Percentiles rank a stretch among this genome's conserved stretches.
Evolutionary conservation across 306 rosid genomes (phyloP).

Genomic region (Dalbergia oliveri): DNA sequence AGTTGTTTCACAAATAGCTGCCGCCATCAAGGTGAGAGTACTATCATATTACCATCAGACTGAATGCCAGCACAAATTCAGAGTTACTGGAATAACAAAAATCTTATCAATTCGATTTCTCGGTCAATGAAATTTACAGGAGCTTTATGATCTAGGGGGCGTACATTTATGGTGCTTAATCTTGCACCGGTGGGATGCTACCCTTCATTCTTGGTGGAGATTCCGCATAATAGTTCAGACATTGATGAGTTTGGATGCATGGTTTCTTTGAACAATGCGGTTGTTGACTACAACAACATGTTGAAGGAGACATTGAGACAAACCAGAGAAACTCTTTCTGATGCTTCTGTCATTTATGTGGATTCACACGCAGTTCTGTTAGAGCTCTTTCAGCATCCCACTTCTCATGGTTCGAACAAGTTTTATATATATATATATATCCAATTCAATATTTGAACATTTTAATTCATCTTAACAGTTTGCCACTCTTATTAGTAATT

Average conservation of each 20-base stretch:
- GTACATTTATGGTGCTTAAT: conserved; percentile 76
- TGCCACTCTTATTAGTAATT: neutral
- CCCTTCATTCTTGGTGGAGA: conserved; percentile 68
- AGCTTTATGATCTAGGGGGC: conserved; percentile 79
- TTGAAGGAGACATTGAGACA: conserved; percentile 58
- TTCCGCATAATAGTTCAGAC: conserved; percentile 69
- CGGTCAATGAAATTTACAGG: conserved; percentile 56
- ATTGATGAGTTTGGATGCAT: conserved; percentile 80
- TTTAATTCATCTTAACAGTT: neutral
- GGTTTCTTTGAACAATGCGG: conserved; percentile 77
- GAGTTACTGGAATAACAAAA: neutral
- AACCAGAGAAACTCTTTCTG: conserved; percentile 59
- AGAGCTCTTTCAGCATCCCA: conserved; percentile 76
- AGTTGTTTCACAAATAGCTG: conserved; percentile 74
- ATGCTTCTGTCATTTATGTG: conserved; percentile 71
- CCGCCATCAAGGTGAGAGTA: conserved; percentile 67
- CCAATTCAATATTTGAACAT: neutral
- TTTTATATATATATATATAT: neutral
- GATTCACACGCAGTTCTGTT: conserved; percentile 65
- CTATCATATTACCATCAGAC: neutral
- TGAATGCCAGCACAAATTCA: neutral
- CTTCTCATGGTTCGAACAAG: conserved; percentile 65
- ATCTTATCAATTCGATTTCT: conserved; percentile 1
- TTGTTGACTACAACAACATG: conserved; percentile 69
- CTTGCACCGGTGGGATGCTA: conserved; percentile 95